Evolutionary conservation across 108 stramenopile genomes (phyloP), one percentile per base, ranked within the genome.

Genomic region (Parmales sp.): DNA sequence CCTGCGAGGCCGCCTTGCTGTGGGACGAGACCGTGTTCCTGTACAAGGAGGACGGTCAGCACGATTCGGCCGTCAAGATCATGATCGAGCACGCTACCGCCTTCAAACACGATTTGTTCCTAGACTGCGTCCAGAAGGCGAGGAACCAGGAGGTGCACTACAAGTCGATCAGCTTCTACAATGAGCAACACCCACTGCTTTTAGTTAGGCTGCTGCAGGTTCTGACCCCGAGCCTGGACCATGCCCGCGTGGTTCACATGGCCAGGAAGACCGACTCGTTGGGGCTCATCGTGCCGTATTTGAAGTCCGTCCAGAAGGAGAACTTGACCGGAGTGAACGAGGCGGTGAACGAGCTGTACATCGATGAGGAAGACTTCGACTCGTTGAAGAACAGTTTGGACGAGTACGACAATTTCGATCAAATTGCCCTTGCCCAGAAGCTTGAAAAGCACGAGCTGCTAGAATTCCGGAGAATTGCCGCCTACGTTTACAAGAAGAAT

Each of bases 291-390:
- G 29, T 81, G 45, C 74, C 75, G 34, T 87, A 87, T 78, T 64
- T 87, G 39, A 75, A 76, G 74, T 28, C 51, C 38, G 84, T 87
- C 45, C 86, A 87, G 76, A 82, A 81, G 73, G 80, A 87, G 37
- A 83, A 87, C 63, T 51, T 85, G 29, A 67, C 82, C 19, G 82
- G 80, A 7, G 82, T 87, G 29, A 87, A 87, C 72, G 86, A 87
- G 78, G 86, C 86, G 8, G 37, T 87, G 51, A 85, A 83, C 67
- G 84, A 85, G 80, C 63, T 80, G 8, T 68, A 71, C 70, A 79
- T 83, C 63, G 77, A 81, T 37, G 80, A 82, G 49, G 86, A 87
- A 79, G 84, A 85, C 74, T 81, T 82, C 76, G 80, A 83, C 46
- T 69, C 45, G n/a, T 78, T 87, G 20, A 38, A 76, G 20, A 38